These are phyloP conservation scores for Neocucurbitaria cava DNA, from an alignment of 2,329 filamentous ascomycete species.

Conservation along the genomic window DNA sequence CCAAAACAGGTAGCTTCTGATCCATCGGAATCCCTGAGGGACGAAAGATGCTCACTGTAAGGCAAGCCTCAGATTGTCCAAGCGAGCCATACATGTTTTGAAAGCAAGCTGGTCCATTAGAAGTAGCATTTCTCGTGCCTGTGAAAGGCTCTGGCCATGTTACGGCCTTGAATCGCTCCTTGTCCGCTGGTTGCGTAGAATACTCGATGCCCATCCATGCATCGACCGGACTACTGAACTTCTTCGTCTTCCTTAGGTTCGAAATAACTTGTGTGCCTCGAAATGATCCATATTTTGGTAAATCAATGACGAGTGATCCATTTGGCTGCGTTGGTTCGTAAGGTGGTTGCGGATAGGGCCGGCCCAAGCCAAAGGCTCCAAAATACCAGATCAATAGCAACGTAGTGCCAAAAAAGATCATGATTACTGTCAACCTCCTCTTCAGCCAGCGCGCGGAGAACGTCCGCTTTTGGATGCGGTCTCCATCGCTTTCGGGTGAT, in stretches of 20 bases:
- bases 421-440: conserved; percentile 21
- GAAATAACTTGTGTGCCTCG: conserved; percentile 48
- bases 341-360: conserved; percentile 16
- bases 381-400: conserved; percentile 32
- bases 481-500: conserved; percentile 7
- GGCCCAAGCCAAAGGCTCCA: conserved; percentile 22
- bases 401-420: conserved; percentile 27
- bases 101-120: conserved; percentile 54
- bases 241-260: conserved; percentile 41
- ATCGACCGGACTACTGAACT: conserved; percentile 49
- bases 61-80: conserved; percentile 43
- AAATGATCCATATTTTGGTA: conserved; percentile 53
- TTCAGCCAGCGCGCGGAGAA: conserved; percentile 25
- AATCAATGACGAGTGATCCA: conserved; percentile 31
- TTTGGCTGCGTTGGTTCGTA: conserved; percentile 10
- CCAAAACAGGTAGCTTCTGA: conserved; percentile 40
- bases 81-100: conserved; percentile 49
- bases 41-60: conserved; percentile 43
- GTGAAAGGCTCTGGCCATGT: conserved; percentile 52
- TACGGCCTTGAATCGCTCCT: conserved; percentile 52
- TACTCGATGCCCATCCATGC: conserved; percentile 60
- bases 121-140: conserved; percentile 48
- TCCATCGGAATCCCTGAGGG: conserved; percentile 32
- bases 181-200: conserved; percentile 50
- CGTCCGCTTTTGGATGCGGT: conserved; percentile 3